Conservation (phyloP, 305 asterid species). For the Rubia peregrina region DNA sequence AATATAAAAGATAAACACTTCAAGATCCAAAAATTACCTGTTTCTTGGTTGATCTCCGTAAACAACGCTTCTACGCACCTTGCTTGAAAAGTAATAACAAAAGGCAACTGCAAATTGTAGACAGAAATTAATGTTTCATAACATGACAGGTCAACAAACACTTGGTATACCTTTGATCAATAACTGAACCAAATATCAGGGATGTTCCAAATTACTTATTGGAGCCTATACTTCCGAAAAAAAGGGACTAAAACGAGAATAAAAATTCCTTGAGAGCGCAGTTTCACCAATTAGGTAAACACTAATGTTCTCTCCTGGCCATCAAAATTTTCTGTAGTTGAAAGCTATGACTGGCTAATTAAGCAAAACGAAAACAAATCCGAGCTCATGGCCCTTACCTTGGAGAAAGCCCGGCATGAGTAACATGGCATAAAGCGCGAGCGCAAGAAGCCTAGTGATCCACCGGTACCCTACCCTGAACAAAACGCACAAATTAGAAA, state of each 20-base stretch:
- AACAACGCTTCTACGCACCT: constrained; percentile 71
- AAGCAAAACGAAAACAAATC: not conserved
- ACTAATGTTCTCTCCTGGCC: not conserved
- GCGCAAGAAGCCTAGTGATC: constrained; percentile 79
- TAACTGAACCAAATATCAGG: not conserved
- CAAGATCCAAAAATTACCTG: constrained; percentile 39
- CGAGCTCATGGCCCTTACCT: constrained; percentile 32
- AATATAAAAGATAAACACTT: constrained; percentile 9
- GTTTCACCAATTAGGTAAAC: not conserved
- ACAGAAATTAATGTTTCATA: constrained; percentile 9
- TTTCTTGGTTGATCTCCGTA: constrained; percentile 91
- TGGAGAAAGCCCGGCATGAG: constrained; percentile 98
- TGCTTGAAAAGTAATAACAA: constrained; percentile 72
- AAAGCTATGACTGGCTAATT: not conserved
- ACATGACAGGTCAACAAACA: not conserved
- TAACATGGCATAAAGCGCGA: constrained; percentile 69
- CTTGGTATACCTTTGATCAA: not conserved
- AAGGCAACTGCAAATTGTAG: constrained; percentile 64
- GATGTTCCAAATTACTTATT: not conserved
- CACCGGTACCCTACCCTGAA: constrained; percentile 97
- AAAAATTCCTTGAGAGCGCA: not conserved
- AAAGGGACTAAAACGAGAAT: not conserved
- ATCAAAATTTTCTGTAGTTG: not conserved
- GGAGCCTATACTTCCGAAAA: not conserved
- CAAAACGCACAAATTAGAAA: constrained; percentile 30